Percentiles rank a stretch among this genome's conserved stretches.
phyloP scores from a whole-genome alignment of 1,284 basidiomycete species.

The Abortiporus biennis region DNA sequence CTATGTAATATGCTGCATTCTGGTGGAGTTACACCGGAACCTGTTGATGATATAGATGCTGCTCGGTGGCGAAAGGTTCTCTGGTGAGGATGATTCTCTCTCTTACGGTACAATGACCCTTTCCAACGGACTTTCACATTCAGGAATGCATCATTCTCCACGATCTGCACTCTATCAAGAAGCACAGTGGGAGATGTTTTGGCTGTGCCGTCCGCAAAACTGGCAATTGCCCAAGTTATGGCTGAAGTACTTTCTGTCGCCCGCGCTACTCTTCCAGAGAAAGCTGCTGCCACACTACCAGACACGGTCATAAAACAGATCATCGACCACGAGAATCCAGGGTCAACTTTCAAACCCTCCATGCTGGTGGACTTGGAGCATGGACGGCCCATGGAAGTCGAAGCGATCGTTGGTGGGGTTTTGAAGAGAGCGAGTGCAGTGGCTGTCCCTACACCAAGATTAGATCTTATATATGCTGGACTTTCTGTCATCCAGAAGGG shows the following conservation, averaged over 20 bases:
- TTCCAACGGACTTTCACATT: background rate
- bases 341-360: constrained; percentile 26
- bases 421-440: constrained; percentile 43
- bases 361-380: constrained; percentile 56
- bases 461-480: constrained; percentile 20
- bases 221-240: constrained; percentile 21
- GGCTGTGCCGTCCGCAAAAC: constrained; percentile 12
- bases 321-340: constrained; percentile 21
- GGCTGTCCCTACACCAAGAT: constrained; percentile 26
- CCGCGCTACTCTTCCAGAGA: constrained; percentile 23
- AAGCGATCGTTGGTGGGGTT: constrained; percentile 58
- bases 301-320: constrained; percentile 23
- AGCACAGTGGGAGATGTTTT: constrained; percentile 30
- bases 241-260: constrained; percentile 26
- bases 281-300: constrained; percentile 18
- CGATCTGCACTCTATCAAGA: constrained; percentile 32
- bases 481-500: constrained; percentile 19
- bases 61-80: constrained; percentile 39
- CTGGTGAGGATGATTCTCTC: constrained; percentile 24
- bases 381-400: constrained; percentile 56
- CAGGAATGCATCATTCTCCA: constrained; percentile 33
- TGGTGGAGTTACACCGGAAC: constrained; percentile 29
- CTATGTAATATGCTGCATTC: constrained; percentile 27
- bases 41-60: constrained; percentile 31
- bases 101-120: background rate